Base-by-base conservation (phyloP, 2,329 filamentous ascomycete genomes). In the Ophiostoma tasmaniense region DNA sequence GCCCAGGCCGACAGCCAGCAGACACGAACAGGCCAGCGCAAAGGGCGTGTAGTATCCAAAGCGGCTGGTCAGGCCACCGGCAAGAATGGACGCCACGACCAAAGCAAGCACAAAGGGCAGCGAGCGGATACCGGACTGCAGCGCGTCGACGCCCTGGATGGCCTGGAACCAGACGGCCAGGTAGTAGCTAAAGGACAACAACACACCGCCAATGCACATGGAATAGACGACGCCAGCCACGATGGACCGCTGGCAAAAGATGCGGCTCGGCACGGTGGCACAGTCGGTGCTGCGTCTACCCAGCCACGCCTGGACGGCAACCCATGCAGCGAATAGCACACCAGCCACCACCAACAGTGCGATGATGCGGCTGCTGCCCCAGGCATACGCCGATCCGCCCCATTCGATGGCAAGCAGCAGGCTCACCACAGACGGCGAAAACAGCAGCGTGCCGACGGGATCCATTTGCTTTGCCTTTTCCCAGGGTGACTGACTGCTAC, bases 11-110 rank as follows among this genome's bases (percentile, higher is more conserved):
- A 55, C 3, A 25, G 50, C 50, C 1, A 55, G 50, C 50, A 55
- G 77, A 25, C 80, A 81, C 5, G 78, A 75, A 20, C 81, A 81
- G 55, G 81, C 72, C 45, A 82, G 74, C 75, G 81, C 77, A 69
- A 80, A 76, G 1, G 81, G 81, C 14, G 79, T 79, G 72, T 83
- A 84, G 73, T 81, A 81, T 25, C 82, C 81, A 28, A 80, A 73
- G 42, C 73, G 76, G 1, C 77, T 74, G 25, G 80, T 76, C 10
- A 79, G 70, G 4, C 74, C 74, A 39, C 81, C 81, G 13, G 77
- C 77, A 1, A 76, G 35, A 68, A 82, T 78, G 8, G 79, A 80
- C n/a, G 77, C 75, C 11, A 81, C 67, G 30, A 83, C 78, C 69
- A 80, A 76, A 64, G 77, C 74, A 11, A 83, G 76, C 7, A 81